A percentile compares a stretch with the other conserved stretches of the same genome.
phyloP scores from a whole-genome alignment of 768 basidiomycete species.

The Russula dissimulans region DNA sequence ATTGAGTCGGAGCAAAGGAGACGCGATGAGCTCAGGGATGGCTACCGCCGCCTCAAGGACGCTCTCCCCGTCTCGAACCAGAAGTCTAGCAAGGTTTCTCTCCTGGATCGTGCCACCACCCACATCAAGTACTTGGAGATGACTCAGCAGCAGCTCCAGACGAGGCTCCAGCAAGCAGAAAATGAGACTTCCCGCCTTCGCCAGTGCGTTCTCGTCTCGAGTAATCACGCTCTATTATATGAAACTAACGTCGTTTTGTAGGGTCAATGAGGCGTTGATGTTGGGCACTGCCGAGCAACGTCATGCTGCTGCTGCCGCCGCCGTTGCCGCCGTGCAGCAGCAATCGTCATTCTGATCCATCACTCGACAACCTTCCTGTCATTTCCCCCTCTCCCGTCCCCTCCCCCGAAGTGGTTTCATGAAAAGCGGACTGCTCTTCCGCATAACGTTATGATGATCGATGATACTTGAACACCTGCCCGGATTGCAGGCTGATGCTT shows the following conservation, averaged over 20 bases:
- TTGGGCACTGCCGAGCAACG: conserved; percentile 71
- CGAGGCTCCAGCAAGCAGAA: conserved; percentile 68
- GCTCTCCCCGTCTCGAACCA: conserved; percentile 84
- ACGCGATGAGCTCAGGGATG: conserved; percentile 87
- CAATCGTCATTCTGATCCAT: conserved; percentile 38
- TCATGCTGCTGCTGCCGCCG: conserved; percentile 49
- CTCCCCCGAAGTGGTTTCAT: conserved; percentile 15
- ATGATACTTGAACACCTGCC: conserved; percentile 20
- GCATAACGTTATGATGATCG: conserved; percentile 20
- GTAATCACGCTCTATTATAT: too few relatives aligned
- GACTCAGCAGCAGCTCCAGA: conserved; percentile 65
- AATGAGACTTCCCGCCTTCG: conserved; percentile 73
- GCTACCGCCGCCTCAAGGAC: conserved; percentile 85
- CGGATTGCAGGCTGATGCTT: conserved; percentile 19
- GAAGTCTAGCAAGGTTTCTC: conserved; percentile 86
- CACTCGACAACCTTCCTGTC: neutral
- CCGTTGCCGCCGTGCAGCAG: conserved; percentile 42
- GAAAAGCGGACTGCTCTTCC: conserved; percentile 19
- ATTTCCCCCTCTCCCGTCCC: neutral
- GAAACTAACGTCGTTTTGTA: conserved; percentile 18
- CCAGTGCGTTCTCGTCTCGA: conserved; percentile 30
- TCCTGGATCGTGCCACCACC: conserved; percentile 80
- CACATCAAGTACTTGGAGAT: conserved; percentile 85
- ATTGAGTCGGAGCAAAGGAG: conserved; percentile 91
- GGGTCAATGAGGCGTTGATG: conserved; percentile 85